phyloP scores from a whole-genome alignment of 148 eudicot genomes.

The Limonium bicolor region DNA sequence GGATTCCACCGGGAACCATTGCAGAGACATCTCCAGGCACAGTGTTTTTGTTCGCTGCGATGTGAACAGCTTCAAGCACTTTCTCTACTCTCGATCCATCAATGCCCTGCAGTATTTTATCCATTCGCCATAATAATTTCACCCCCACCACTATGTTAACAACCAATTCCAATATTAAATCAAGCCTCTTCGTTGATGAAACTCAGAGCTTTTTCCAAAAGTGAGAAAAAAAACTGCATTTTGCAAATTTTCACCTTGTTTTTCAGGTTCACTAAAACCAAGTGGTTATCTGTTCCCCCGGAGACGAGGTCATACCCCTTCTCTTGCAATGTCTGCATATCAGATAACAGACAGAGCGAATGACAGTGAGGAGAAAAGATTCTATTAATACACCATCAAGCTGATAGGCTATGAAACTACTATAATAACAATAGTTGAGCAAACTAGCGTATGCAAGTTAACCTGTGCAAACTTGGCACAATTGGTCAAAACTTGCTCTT shows the following conservation, averaged over 20 bases:
- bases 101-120: constrained; percentile 48
- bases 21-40: constrained; percentile 99
- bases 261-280: constrained; percentile 88
- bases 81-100: constrained; percentile 99
- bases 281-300: constrained; percentile 96
- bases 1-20: constrained; percentile 98
- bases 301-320: constrained; percentile 93
- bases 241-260: constrained; percentile 50
- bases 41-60: constrained; percentile 96
- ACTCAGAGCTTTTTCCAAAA: no score
- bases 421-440: no score
- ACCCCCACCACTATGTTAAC: neutral
- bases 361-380: no score
- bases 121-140: neutral
- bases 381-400: neutral
- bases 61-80: constrained; percentile 87
- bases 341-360: no score
- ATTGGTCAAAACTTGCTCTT: constrained; percentile 94
- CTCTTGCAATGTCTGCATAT: constrained; percentile 51
- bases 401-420: neutral
- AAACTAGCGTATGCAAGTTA: constrained; percentile 3
- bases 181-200: no score
- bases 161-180: no score
- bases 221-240: neutral
- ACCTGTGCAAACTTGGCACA: constrained; percentile 88